Evolutionary conservation across 176 grass and related monocot species (phyloP), one percentile per base, ranked within the genome.

Genomic region (Triticum dicoccoides): DNA sequence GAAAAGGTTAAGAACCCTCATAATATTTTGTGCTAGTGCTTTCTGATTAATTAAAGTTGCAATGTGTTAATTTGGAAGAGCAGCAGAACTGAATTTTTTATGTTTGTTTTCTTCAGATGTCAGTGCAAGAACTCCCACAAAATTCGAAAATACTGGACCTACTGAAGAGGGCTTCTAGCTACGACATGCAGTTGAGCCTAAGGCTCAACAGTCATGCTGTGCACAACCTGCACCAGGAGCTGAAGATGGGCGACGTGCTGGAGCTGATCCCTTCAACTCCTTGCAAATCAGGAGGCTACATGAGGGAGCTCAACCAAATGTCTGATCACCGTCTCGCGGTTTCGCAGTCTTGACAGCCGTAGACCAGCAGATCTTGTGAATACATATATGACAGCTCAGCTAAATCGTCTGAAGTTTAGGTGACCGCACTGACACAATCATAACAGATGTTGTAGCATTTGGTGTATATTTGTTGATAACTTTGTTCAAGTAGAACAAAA

Each of bases 181-280:
- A 65, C 9, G 41, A 66, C 21, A 71, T 76, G 21, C 91, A 82
- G 8, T 51, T 91, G 52, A 87, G 68, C 49, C 61, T 88, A 29
- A 87, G 86, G 78, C 20, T 87, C 45, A 95, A 95, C 81, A 61
- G 78, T 41, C 83, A 85, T 49, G 73, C 70, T 4, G 78, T 89
- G 72, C 69, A 81, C 65, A 80, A 91, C 80, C 76, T 80, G 18
- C 89, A 84, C 38, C 84, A 77, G 56, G 81, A 89, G 73, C 65
- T 95, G 42, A 88, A 86, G 38, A 95, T 92, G 86, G 90, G 90
- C 15, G 88, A 88, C 80, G 88, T 95, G 23, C 69, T 92, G 11
- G 93, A 95, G 61, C 41, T 95, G 35, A 88, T 89, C 8, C 90
- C 90, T 15, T 82, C 41, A 8, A 82, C 86, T 45, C 74, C 86